Evolutionary conservation across 2,329 filamentous ascomycete genomes (phyloP), one percentile per base, ranked within the genome.

Genomic region (Myriosclerotinia duriaeana): DNA sequence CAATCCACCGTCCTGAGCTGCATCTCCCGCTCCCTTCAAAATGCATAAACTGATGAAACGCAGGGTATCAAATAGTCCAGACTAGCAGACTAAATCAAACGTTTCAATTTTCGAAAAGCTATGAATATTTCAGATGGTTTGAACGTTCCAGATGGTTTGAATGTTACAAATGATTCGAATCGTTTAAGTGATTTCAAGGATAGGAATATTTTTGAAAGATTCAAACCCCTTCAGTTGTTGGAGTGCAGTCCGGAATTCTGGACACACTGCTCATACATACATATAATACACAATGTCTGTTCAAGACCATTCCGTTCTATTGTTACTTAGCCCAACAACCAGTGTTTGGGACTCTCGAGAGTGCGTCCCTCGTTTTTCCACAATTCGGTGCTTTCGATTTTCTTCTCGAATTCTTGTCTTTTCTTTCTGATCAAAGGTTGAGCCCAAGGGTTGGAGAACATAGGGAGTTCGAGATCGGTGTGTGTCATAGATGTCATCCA

Each of bases 381-480:
- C 59, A 74, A 50, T 34, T 70, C 59, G 3, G 61, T 65, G 46
- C 69, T 71, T 55, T 69, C 65, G 40, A 74, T 67, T 12, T 54
- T 50, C 20, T 53, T 68, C 6, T 64, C 34, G 7, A 42, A 26
- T 17, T 64, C 62, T 14, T 64, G 60, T 46, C 70, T 69, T 66
- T 70, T 73, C 20, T 63, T 72, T 30, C 69, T 67, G 9, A 50
- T 64, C 70, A 72, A 74, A 6, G 70, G 67, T 40, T 62, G 55
- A n/a, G 12, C 50, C 36, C 70, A 67, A 3, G 67, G 53, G 26
- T 72, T 67, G 9, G 53, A 59, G 60, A 74, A 72, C 5, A 71
- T 26, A 17, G 38, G 34, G 5, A 53, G 46, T 3, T 52, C 42
- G 7, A 8, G 3, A 12, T 52, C 53, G 50, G 30, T 48, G 9